phyloP scores from a whole-genome alignment of 371 early-diverging fungal genomes.

The Capniomyces stellatus region DNA sequence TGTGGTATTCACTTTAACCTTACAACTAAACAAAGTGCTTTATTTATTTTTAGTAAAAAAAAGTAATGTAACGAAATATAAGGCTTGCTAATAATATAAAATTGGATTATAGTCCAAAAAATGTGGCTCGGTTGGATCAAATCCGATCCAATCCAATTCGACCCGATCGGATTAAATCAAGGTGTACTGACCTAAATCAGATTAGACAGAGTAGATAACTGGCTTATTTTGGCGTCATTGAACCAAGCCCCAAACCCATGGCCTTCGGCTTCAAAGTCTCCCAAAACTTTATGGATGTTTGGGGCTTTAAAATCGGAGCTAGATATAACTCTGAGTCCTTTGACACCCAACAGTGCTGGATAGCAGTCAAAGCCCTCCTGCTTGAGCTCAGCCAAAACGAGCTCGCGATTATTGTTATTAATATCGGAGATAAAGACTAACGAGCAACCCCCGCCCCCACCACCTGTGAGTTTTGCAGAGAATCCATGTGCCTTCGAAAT shows the following conservation, averaged over 20 bases:
- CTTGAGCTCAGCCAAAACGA: neutral
- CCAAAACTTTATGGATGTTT: neutral
- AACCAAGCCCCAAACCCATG: neutral
- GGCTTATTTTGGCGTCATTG: constrained; percentile 10
- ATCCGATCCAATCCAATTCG: too few species aligned
- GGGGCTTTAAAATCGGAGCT: neutral
- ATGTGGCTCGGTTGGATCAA: too few species aligned
- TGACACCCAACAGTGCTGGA: neutral
- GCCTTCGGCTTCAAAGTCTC: neutral
- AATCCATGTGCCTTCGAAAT: constrained; percentile 40
- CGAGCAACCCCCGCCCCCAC: constrained; percentile 95
- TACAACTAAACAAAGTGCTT: too few species aligned
- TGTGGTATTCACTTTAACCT: too few species aligned
- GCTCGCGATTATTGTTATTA: neutral
- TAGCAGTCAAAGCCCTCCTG: constrained; percentile 21
- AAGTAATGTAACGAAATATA: too few species aligned
- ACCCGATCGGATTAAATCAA: too few species aligned
- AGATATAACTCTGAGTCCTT: neutral
- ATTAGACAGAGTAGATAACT: constrained; percentile 30
- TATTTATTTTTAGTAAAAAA: too few species aligned
- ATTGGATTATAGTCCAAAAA: too few species aligned
- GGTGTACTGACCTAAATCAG: too few species aligned
- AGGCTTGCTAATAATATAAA: too few species aligned
- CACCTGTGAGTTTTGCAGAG: constrained; percentile 81
- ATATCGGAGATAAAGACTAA: constrained; percentile 44